Base-by-base conservation (phyloP, 192 early-diverging fungal species). In the Coemansia sp. region DNA sequence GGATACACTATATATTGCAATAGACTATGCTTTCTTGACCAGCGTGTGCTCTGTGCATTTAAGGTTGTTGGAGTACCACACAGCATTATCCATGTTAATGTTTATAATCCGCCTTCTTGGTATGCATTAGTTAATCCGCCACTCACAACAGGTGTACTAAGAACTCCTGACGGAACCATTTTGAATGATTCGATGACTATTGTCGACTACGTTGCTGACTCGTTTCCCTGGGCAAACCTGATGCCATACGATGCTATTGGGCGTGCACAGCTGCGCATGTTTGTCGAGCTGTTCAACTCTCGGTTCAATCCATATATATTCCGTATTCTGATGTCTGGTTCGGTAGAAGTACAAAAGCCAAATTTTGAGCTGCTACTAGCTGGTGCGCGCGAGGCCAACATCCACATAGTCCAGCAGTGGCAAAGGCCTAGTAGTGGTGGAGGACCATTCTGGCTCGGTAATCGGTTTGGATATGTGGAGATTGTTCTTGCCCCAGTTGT, bases 111-210 rank as follows among this genome's bases (percentile, higher is more conserved):
- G 49, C 90, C 89, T 19, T 69, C 78, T 5, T 88, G 89, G 78
- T 90, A 85, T 47, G 68, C 77, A 61, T 80, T 83, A 51, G 86
- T 88, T 40, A 91, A 92, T 74, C 88, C 89, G 5, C 87, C 87
- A 36, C 75, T 82, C 60, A 88, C 90, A 60, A 88, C 91, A 5
- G 90, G 90, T n/a, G 82, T 88, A 4, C 63, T 92, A 49, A 76
- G 73, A 11, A 65, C 85, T 3, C 71, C 78, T 41, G 83, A 87
- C 22, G 85, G 84, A 18, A 68, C 73, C 13, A 77, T 86, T 22
- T 76, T 92, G 52, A 84, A 86, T 61, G 91, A 92, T 60, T 87
- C 85, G 8, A 70, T 89, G 18, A 84, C 91, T 37, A 84, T 91
- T 46, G 70, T 87, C 55, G 90, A 92, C 70, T 88, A 82, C 65